Base-by-base conservation (phyloP, 345 rosid genomes). In the Populus ilicifolia region DNA sequence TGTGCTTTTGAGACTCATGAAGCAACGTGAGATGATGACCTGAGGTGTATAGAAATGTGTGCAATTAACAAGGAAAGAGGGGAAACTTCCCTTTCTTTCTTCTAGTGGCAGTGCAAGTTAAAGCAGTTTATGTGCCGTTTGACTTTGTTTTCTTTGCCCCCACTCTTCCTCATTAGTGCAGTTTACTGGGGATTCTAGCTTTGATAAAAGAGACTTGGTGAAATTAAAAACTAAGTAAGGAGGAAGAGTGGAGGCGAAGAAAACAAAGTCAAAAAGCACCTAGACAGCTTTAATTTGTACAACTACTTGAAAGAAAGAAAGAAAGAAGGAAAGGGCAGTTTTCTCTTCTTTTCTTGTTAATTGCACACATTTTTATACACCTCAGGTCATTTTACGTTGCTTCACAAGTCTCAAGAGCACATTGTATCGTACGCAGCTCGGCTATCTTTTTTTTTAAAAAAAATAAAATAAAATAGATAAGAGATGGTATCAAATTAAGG, bases 1-100 rank as follows among this genome's bases (percentile, higher is more conserved):
- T 0, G 6, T 33, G 56, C 33, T 29, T 46, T 64, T 44, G 11
- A 29, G 46, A 27, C 46, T 30, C 29, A 20, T 8, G 35, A 67
- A 68, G 78, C 39, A 20, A 75, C 18, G 21, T 8, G 33, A 14
- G 29, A 18, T 75, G 29, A 18, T 75, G 63, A 59, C 72, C 5
- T 38, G n/a, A 25, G 50, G 25, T 61, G 27, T 65, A 66, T 78
- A 7, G 73, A 72, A 11, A 69, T 33, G 38, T 33, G 77, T 74
- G 79, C 78, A 44, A 71, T 82, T 67, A 78, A 69, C 77, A 27
- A 75, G 67, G 35, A 78, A 75, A 54, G 72, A 56, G 59, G 77
- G 18, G 70, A 82, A 35, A 10, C 73, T 41, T 67, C 68, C 68
- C 25, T 12, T 67, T 18, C 70, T 75, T 50, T 67, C 52, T 56